Evolutionary conservation across 2,329 filamentous ascomycete genomes (phyloP), one percentile per base, ranked within the genome.

Genomic region (Aspergillus costaricaensis): DNA sequence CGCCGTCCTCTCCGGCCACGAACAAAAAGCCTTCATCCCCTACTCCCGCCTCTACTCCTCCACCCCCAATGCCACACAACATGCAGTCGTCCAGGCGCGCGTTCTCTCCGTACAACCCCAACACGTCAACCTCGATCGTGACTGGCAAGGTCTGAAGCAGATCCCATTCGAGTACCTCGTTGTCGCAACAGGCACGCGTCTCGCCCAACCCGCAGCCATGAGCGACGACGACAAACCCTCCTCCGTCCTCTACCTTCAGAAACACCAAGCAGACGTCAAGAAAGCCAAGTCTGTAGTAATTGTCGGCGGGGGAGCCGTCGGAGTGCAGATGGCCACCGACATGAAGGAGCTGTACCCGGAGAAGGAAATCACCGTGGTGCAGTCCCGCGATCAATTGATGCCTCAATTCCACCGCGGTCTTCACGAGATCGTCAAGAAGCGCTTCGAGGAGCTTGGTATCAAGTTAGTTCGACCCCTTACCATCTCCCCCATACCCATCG

Each of bases 271-370:
- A 1, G 67, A 68, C 30, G 65, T 74, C 3, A 71, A 73, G 52
- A 56, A 55, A 14, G 64, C 71, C 12, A 66, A 68, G 30, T 74
- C 72, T 0, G 73, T 75, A 53, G 27, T 75, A 7, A 72, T 79
- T n/a, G 74, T 76, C 2, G 82, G 82, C 2, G 81, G 80, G 3
- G 81, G 82, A 1, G 81, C 82, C 1, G 81, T 83, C 0, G 81
- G 82, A 0, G 78, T 83, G 2, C 79, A 84, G 65, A 77, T 83
- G 69, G 81, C 81, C 0, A 76, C 79, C 0, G 82, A 84, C 60
- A 72, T 82, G 57, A 83, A 81, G 63, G 77, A 79, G 49, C 71
- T 75, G 10, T 82, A 80, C 59, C 80, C 80, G 0, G 73, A 77
- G 4, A 84, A 83, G 60, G 69, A 74, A 3, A 76, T 84, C 4